Evolutionary conservation across 1,139 yeast genomes (phyloP), one percentile per base, ranked within the genome.

Genomic region (Kurtzmaniella quercitrusa): DNA sequence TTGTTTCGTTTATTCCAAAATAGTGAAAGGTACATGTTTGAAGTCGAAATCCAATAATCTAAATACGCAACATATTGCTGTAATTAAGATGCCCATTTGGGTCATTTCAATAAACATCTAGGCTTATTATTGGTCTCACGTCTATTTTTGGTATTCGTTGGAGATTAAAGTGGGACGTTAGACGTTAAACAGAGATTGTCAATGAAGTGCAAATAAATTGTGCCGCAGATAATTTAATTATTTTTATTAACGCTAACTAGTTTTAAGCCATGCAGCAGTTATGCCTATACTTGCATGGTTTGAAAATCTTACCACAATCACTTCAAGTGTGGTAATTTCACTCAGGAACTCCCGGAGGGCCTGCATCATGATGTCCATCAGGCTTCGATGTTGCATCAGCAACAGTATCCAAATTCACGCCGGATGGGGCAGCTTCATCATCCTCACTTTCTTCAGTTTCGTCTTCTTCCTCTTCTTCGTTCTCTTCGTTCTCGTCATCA

Each of bases 371-470:
- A 19, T 41, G 17, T 14, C 25, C 8, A n/a, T 15, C 12, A 12
- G 4, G n/a, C 17, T 25, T 5, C 23, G 10, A 34, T n/a, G 33
- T 31, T 18, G 34, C 42, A 15, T 34, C 41, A 3, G 34, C 46
- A 9, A 19, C 16, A 14, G 34, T 27, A 37, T 18, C 27, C 10
- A 18, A 6, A 27, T 17, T 33, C 15, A 3, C n/a, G 16, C 14
- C 41, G 17, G 40, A 10, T 18, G 12, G 17, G 18, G 12, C 15
- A 17, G 25, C 40, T 27, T 15, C 40, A 15, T 36, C 11, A 9
- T 57, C 65, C 39, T 60, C 63, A 11, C 58, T 60, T 14, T 59
- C 63, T 11, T 54, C 57, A 1, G 52, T 59, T 10, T 58, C 67
- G 8, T 50, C 55, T 7, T 54, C 60, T 5, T 50, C 55, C 1